Evolutionary conservation across 2,329 filamentous ascomycete genomes (phyloP).

Genomic region (Penicillium sp.): DNA sequence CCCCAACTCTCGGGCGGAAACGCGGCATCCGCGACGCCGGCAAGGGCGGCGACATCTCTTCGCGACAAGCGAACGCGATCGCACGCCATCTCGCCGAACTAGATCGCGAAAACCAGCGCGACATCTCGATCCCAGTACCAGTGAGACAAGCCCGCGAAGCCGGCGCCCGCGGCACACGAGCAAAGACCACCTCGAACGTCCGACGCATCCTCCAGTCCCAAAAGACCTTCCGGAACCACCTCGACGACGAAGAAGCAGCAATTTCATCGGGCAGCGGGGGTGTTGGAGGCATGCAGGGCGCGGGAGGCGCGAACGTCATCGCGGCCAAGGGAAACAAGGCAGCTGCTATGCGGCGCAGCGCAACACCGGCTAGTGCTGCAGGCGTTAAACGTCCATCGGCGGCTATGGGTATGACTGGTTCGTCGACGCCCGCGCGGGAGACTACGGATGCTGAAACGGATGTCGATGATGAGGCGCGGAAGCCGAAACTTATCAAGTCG

Average conservation of each 20-base stretch:
- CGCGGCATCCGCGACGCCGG: constrained; percentile 63
- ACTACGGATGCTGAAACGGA: constrained; percentile 14
- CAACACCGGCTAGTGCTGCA: constrained; percentile 24
- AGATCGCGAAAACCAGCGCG: constrained; percentile 73
- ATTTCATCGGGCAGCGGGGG: constrained; percentile 19
- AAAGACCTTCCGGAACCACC: constrained; percentile 50
- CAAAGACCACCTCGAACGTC: constrained; percentile 47
- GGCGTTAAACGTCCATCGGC: constrained; percentile 21
- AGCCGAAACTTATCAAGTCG: constrained; percentile 32
- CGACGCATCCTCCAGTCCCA: constrained; percentile 49
- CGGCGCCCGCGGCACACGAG: constrained; percentile 32
- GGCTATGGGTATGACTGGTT: constrained; percentile 1
- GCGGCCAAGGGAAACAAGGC: constrained; percentile 11
- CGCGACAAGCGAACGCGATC: constrained; percentile 78
- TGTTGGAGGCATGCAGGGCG: background rate
- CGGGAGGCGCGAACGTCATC: background rate
- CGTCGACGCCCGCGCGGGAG: constrained; percentile 13
- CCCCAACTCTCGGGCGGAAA: constrained; percentile 61
- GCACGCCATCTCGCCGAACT: constrained; percentile 78
- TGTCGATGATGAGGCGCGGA: constrained; percentile 10
- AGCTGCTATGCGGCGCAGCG: constrained; percentile 24
- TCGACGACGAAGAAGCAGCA: constrained; percentile 51
- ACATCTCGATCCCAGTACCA: constrained; percentile 68
- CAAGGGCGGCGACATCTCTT: constrained; percentile 64
- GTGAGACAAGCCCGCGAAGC: constrained; percentile 49